Conservation (phyloP, 1,139 yeast species). For the Kodamaea sp. region DNA sequence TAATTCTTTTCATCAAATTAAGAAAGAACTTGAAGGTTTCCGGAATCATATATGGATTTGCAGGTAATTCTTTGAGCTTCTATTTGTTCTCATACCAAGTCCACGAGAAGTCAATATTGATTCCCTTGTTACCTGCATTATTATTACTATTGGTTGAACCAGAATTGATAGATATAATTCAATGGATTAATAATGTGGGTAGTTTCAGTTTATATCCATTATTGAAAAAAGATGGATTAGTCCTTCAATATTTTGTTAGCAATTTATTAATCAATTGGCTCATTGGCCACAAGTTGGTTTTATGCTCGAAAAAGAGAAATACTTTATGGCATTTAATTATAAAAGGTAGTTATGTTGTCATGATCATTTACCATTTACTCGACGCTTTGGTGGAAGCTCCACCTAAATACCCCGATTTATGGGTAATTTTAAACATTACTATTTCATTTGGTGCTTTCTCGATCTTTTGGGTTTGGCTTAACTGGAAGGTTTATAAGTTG, state of each 20-base stretch:
- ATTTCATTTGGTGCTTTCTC: conserved; percentile 74
- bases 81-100: conserved; percentile 91
- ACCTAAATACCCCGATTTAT: conserved; percentile 67
- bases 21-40: conserved; percentile 16
- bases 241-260: conserved; percentile 65
- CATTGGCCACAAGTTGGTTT: conserved; percentile 47
- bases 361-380: conserved; percentile 48
- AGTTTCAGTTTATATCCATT: conserved; percentile 87
- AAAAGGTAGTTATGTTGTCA: conserved; percentile 54
- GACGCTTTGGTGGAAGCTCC: conserved; percentile 59
- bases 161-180: conserved; percentile 62
- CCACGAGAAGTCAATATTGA: conserved; percentile 82
- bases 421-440: conserved; percentile 74
- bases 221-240: conserved; percentile 68
- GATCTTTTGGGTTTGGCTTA: conserved; percentile 74
- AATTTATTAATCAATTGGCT: conserved; percentile 78
- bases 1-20: conserved; percentile 18
- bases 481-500: conserved; percentile 11
- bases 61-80: conserved; percentile 84
- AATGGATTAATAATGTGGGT: conserved; percentile 86
- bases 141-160: conserved; percentile 57
- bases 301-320: conserved; percentile 25
- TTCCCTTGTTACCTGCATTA: conserved; percentile 84
- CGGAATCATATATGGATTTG: conserved; percentile 59
- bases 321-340: conserved; percentile 57